Evolutionary conservation across 257 asterid genomes (phyloP), one percentile per base, ranked within the genome.

Genomic region (Anisodus acutangulus): DNA sequence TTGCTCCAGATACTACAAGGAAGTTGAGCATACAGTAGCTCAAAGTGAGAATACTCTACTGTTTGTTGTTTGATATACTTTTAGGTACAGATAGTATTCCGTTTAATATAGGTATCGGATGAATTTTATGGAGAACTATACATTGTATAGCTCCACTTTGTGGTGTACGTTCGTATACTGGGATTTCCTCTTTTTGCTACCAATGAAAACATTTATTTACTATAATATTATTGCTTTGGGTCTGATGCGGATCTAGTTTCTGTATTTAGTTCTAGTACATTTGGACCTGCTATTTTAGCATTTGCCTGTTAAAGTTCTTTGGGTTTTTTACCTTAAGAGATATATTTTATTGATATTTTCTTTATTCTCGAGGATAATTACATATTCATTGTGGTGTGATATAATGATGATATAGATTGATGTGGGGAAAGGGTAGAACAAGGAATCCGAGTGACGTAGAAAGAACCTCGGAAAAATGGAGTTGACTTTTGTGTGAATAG

Each of bases 241-340:
- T 22, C 49, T 35, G 49, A 35, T 60, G 49, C 8, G 22, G 49
- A 35, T 13, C 74, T 67, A 67, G 49, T 35, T 67, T 35, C 9
- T 15, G 19, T 6, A 16, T 67, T 67, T 67, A 67, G 74, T 6
- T 66, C 35, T 67, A 67, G 11, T 2, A 35, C 74, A 67, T 67
- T 35, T 66, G 17, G 47, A 35, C 72, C 47, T 66, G 47, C 19
- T 67, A 67, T 35, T 67, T 67, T 10, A 67, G 49, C 74, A 35
- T 67, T 67, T 66, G 72, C 72, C 72, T 13, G n/a, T 35, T 66
- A 5, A 7, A 68, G 53, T 68, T 68, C 76, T 35, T 68, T 68
- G 76, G 53, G 37, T 68, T 7, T 26, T 37, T 15, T 68, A 68
- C 35, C 26, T 4, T 37, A 37, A 8, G 53, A 68, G 12, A 68